These are phyloP conservation scores for Pneumocystis oryctolagi DNA, from an alignment of 1,139 yeast species.

Conservation along the genomic window DNA sequence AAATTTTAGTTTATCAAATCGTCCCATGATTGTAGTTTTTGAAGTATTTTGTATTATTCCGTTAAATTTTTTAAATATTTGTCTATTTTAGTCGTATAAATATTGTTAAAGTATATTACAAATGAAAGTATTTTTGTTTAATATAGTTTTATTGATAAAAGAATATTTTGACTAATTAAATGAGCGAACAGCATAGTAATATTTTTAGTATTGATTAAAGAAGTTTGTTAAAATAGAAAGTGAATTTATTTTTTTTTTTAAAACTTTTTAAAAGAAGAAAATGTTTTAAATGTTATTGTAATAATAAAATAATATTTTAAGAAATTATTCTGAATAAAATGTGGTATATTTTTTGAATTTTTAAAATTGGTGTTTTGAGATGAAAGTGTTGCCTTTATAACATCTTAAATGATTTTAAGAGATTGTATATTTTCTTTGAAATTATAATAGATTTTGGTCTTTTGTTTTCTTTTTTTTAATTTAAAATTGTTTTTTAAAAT, in stretches of 20 bases:
- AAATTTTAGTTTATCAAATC: too few species aligned
- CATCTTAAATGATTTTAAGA: slow-evolving; percentile 60
- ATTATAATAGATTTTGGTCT: slow-evolving; percentile 42
- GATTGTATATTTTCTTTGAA: slow-evolving; percentile 46
- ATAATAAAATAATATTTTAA: neutral
- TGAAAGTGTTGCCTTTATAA: slow-evolving; percentile 66
- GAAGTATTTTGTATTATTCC: too few species aligned
- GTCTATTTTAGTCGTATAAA: neutral
- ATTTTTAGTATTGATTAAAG: slow-evolving; percentile 29
- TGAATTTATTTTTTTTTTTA: slow-evolving; percentile 33
- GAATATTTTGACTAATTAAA: slow-evolving; percentile 65
- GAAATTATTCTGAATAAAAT: neutral
- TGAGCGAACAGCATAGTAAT: slow-evolving; percentile 56
- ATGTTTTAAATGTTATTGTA: slow-evolving; percentile 50
- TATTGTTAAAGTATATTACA: slow-evolving; percentile 58
- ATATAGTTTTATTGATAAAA: slow-evolving; percentile 61
- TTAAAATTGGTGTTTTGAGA: slow-evolving; percentile 27
- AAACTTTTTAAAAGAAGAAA: slow-evolving; percentile 76
- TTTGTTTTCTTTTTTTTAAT: slow-evolving; percentile 68
- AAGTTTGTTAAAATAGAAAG: neutral
- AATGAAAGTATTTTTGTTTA: slow-evolving; percentile 56
- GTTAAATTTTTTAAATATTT: neutral
- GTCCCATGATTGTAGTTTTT: too few species aligned
- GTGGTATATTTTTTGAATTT: neutral
- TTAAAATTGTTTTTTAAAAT: slow-evolving; percentile 72